Conservation (phyloP, 169 alveolate species). For the Eimeria zaria region DNA sequence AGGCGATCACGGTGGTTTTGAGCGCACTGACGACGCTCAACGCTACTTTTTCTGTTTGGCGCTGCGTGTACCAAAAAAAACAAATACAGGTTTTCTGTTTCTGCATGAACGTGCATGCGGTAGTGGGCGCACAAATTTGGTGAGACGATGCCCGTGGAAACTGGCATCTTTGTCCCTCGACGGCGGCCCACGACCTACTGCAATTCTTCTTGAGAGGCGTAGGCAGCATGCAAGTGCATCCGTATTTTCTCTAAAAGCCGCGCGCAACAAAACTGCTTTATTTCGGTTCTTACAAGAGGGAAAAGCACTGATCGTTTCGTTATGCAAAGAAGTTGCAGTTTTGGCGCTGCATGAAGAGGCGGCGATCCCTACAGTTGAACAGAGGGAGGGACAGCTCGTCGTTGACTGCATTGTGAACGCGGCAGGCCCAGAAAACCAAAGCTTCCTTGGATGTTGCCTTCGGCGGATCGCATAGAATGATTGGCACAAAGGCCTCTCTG, state of each 20-base stretch:
- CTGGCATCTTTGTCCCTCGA: background rate
- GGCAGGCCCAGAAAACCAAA: constrained; percentile 89
- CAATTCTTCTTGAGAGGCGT: background rate
- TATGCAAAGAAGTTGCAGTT: background rate
- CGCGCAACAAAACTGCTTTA: background rate
- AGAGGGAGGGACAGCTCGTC: constrained; percentile 86
- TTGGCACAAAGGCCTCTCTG: constrained; percentile 88
- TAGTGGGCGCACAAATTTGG: background rate
- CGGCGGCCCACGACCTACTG: background rate
- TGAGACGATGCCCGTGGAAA: background rate
- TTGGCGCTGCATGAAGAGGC: constrained; percentile 11
- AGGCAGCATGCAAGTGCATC: background rate
- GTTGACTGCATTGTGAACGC: constrained; percentile 91
- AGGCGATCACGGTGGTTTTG: background rate
- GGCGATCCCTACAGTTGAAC: constrained; percentile 55
- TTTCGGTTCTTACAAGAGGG: background rate
- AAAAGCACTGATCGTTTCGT: background rate
- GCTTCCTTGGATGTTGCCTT: constrained; percentile 79
- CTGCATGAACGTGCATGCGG: background rate
- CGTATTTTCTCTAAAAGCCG: background rate
- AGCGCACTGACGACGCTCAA: background rate
- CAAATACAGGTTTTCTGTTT: background rate
- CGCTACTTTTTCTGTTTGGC: background rate
- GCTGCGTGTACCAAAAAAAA: background rate
- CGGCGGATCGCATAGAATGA: constrained; percentile 88